Base-by-base conservation (phyloP, 2,329 filamentous ascomycete species). In the Phialophora chinensis region DNA sequence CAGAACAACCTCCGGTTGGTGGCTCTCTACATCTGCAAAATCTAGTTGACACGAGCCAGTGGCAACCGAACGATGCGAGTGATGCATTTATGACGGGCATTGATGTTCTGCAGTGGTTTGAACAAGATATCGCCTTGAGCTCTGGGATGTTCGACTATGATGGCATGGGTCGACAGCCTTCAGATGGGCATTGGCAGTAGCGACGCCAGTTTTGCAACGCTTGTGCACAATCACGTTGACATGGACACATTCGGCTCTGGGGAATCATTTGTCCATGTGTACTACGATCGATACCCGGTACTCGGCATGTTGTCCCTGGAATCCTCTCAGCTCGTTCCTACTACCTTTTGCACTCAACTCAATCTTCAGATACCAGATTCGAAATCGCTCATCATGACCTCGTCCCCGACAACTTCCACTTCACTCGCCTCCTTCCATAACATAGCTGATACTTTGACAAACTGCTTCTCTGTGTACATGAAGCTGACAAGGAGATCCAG, bases 51-150 rank as follows among this genome's bases (percentile, higher is more conserved):
- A 6, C 50, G 20, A 53, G 47, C 27, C 38, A 49, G 10, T 63
- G 58, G 62, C 29, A 47, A 29, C 57, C 62, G 52, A 57, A 49
- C 29, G 62, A 60, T 29, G 14, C 56, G 17, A 42, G 44, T 25
- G 65, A 69, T 49, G 31, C 62, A 3, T 57, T 47, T n/a, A 69
- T 69, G 67, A 57, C 42, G 2, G 64, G 62, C 2, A 57, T 66
- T n/a, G 65, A 69, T 47, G 63, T 62, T 57, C 42, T 69, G 31
- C 64, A 69, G 44, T 69, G 65, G 62, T 65, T 65, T 25, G 65
- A 64, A 27, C 67, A 69, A 29, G 65, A 67, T 53, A 65, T 69
- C 50, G 58, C 54, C 44, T 67, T 69, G 54, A 54, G 65, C 25
- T 12, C 61, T 12, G 61, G 35, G 8, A 33, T 50, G 44, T 65